phyloP scores from a whole-genome alignment of 2,329 filamentous ascomycete genomes.

The Aspergillus sojae region DNA sequence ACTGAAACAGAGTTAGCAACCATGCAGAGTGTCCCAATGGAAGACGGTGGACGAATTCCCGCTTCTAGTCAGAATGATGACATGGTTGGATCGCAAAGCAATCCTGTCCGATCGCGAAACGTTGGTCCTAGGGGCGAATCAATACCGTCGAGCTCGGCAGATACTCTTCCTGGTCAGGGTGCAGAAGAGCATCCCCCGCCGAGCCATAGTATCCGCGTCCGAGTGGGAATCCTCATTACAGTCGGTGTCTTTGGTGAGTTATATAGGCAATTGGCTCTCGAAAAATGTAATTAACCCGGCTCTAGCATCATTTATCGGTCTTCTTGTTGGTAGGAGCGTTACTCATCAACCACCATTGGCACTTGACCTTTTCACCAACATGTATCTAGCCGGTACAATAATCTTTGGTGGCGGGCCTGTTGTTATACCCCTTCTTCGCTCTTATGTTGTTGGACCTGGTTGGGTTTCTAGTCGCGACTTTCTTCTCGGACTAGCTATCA shows the following conservation, averaged over 20 bases:
- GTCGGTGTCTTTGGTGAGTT: constrained; percentile 40
- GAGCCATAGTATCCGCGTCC: constrained; percentile 54
- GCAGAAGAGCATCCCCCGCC: not conserved
- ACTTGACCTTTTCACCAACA: constrained; percentile 65
- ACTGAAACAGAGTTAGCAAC: constrained; percentile 14
- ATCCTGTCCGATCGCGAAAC: constrained; percentile 17
- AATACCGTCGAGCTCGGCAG: not conserved
- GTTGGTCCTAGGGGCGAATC: not conserved
- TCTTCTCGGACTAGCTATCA: constrained; percentile 70
- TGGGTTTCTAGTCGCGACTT: constrained; percentile 74
- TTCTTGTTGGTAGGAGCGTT: too few relatives aligned
- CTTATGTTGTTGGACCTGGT: constrained; percentile 64
- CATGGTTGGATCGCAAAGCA: not conserved
- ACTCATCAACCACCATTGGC: too few relatives aligned
- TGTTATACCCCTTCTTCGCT: constrained; percentile 64
- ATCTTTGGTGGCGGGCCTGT: constrained; percentile 68
- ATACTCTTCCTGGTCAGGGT: too few relatives aligned
- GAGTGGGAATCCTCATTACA: constrained; percentile 13
- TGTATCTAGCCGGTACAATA: constrained; percentile 73
- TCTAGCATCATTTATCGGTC: too few relatives aligned
- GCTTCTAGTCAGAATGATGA: too few relatives aligned
- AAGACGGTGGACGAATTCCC: not conserved
- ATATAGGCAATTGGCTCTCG: too few relatives aligned
- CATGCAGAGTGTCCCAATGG: not conserved
- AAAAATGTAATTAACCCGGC: too few relatives aligned